Conservation (phyloP, 305 asterid species). For the Fraxinus xanthoxyloides region DNA sequence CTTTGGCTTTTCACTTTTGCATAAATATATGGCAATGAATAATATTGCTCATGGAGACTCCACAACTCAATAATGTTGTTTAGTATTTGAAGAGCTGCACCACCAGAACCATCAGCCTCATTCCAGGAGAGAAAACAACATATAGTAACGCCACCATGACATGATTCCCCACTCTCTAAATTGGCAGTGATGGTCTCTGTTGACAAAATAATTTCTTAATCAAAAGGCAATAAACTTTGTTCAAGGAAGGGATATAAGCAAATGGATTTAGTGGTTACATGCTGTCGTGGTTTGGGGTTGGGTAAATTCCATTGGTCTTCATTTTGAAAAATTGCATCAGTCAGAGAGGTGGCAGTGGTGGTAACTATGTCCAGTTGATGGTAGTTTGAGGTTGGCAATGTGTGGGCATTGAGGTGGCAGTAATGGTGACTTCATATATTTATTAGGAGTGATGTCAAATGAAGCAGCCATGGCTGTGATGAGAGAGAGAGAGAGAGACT, state of each 20-base stretch:
- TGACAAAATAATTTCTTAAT: not conserved
- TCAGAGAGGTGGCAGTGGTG: not conserved
- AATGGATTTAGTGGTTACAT: not conserved
- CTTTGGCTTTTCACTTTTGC: not conserved
- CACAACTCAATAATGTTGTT: not conserved
- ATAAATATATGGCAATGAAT: not conserved
- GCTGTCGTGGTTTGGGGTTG: not conserved
- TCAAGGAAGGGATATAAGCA: not conserved
- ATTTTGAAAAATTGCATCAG: not conserved
- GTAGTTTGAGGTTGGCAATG: not conserved
- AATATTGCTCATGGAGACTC: not conserved
- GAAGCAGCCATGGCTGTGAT: not conserved
- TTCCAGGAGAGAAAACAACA: not conserved
- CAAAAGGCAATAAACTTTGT: not conserved
- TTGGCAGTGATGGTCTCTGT: not conserved
- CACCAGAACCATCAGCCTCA: not conserved
- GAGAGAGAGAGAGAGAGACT: not conserved
- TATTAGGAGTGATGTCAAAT: not conserved
- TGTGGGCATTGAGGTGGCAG: not conserved
- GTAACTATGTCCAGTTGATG: not conserved
- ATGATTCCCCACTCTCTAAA: not conserved
- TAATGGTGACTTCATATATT: not conserved
- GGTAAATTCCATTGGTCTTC: not conserved
- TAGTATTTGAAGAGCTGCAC: not conserved
- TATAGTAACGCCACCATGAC: not conserved